Evolutionary conservation across 2,329 filamentous ascomycete species (phyloP), one percentile per base, ranked within the genome.

Genomic region (Cladosporium velox): DNA sequence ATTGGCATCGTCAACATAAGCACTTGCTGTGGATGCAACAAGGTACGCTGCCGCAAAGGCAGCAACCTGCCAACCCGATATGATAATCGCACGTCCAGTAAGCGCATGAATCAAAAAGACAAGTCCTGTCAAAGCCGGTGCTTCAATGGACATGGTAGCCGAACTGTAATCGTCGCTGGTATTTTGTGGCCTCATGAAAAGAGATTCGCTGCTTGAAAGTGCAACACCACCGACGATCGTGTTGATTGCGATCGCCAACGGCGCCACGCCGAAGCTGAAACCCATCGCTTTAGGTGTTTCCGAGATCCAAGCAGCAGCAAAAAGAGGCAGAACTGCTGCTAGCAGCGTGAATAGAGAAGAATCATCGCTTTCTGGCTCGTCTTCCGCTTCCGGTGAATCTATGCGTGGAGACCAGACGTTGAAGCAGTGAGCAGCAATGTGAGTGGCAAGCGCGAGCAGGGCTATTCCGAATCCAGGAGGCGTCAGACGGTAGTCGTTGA

Each of bases 401-500:
- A 32, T 47, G 10, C 24, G 49, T 47, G 21, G 51, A 12, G 51
- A 57, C 10, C 28, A 35, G 11, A 64, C 61, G 14, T n/a, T n/a
- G 35, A 52, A 64, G 51, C 34, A 64, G 18, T 44, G 26, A 8
- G 61, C 51, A n/a, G 34, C 68, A n/a, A 65, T 66, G 28, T 66
- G 61, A 21, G 52, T 41, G 21, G 51, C 63, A 10, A 67, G 47
- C 21, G 64, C 35, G 6, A 67, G 47, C 34, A 62, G 35, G 5
- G 57, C 58, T 15, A 64, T 34, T 12, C 61, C 61, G 8, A 64
- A 64, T 12, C 57, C 54, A 21, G 64, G 58, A n/a, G 51, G 64
- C 21, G 52, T 59, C 5, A 69, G 51, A 21, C 58, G 59, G n/a
- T 61, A 59, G 35, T 69, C 67, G 21, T 69, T 54, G 51, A 61